Evolutionary conservation across 148 eudicot species (phyloP).

Genomic region (Fagopyrum homotropicum): DNA sequence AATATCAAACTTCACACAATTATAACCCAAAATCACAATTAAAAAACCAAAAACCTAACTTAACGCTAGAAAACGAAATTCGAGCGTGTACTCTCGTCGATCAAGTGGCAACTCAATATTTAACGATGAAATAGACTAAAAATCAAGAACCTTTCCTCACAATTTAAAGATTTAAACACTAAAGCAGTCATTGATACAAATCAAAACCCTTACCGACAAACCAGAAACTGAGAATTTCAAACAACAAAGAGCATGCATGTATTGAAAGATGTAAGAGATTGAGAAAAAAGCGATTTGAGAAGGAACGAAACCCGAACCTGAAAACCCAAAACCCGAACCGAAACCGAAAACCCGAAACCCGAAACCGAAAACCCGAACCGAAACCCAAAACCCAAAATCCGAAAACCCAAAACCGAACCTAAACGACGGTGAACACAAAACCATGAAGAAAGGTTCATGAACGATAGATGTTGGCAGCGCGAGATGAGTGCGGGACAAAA

Average conservation of each 20-base stretch:
- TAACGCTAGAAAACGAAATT: neutral
- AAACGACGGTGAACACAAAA: too few species aligned
- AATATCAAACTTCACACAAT: neutral
- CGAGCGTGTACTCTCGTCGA: neutral
- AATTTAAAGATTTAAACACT: neutral
- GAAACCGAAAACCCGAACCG: too few species aligned
- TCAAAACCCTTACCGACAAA: neutral
- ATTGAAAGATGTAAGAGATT: neutral
- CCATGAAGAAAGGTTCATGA: too few species aligned
- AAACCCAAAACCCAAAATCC: too few species aligned
- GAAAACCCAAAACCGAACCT: too few species aligned
- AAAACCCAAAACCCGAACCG: too few species aligned
- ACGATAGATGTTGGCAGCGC: too few species aligned
- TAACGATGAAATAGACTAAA: neutral
- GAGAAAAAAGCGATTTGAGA: neutral
- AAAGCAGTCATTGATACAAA: neutral
- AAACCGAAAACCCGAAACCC: too few species aligned
- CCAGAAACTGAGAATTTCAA: neutral
- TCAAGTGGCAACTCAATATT: neutral
- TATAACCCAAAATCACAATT: neutral
- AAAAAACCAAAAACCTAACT: slow-evolving; percentile 2
- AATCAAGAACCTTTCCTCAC: neutral
- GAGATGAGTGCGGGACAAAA: too few species aligned
- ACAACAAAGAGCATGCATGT: neutral
- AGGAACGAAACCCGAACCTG: neutral